These are phyloP conservation scores for Talaromyces sp. DNA, from an alignment of 2,329 filamentous ascomycete species.

Conservation along the genomic window DNA sequence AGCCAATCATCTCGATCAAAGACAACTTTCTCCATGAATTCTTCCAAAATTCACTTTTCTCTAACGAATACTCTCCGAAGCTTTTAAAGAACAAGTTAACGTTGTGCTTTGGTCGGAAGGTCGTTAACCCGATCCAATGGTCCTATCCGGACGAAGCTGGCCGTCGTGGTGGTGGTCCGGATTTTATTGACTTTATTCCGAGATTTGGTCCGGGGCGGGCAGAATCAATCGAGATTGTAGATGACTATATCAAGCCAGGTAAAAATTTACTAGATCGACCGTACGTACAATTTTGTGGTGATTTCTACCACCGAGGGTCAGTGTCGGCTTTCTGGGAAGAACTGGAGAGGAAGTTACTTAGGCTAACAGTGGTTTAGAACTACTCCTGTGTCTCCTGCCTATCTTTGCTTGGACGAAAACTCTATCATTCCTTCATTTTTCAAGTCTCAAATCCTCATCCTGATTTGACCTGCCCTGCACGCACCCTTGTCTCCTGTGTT, in stretches of 20 bases:
- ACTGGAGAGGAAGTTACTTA: too few species aligned
- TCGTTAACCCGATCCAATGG: neutral
- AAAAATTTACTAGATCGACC: neutral
- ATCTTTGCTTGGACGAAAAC: too few species aligned
- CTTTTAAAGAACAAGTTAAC: neutral
- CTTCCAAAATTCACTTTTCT: neutral
- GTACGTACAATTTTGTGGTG: neutral
- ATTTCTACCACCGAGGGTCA: neutral
- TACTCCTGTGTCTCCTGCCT: too few species aligned
- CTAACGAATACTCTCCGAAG: neutral
- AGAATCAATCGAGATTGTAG: neutral
- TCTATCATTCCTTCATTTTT: neutral
- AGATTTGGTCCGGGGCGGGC: neutral
- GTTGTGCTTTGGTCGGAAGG: neutral
- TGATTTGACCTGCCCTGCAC: neutral
- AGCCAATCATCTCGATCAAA: neutral
- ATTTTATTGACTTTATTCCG: neutral
- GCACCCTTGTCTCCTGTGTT: neutral
- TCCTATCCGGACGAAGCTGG: neutral
- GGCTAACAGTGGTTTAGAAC: too few species aligned
- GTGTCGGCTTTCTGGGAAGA: too few species aligned
- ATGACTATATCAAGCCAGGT: neutral
- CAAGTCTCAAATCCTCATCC: neutral
- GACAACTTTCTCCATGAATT: neutral
- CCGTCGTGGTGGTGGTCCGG: neutral